Conservation (phyloP, 768 basidiomycete species). For the Lactarius sanguifluus region DNA sequence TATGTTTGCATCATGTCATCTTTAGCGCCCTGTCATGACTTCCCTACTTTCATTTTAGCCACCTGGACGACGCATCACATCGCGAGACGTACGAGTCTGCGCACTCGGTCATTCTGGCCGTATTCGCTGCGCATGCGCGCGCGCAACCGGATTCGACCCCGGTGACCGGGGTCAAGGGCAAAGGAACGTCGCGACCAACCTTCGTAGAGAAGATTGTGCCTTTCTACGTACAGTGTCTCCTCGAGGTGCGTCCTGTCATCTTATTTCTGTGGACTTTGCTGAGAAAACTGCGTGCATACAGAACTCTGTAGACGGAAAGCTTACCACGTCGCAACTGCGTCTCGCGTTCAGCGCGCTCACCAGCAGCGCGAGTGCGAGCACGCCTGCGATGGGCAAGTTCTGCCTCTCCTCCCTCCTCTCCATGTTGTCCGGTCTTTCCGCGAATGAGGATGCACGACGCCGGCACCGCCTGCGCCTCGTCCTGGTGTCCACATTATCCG, state of each 20-base stretch:
- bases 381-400: constrained; percentile 61
- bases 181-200: constrained; percentile 17
- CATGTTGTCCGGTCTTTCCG: constrained; percentile 29
- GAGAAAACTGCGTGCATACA: constrained; percentile 32
- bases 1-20: constrained; percentile 39
- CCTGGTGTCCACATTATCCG: constrained; percentile 63
- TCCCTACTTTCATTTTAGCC: constrained; percentile 40
- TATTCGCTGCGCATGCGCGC: constrained; percentile 63
- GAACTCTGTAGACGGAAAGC: constrained; percentile 62
- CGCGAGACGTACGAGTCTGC: constrained; percentile 85
- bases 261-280: background rate
- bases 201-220: constrained; percentile 64
- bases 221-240: constrained; percentile 68
- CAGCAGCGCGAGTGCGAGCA: constrained; percentile 47
- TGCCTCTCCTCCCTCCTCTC: constrained; percentile 43
- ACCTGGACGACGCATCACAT: constrained; percentile 55
- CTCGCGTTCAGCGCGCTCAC: constrained; percentile 76
- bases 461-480: constrained; percentile 61
- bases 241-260: constrained; percentile 51
- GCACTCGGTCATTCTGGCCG: constrained; percentile 77
- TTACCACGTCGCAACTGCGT: constrained; percentile 65
- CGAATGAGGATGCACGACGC: constrained; percentile 31
- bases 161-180: constrained; percentile 13
- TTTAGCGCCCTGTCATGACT: constrained; percentile 18
- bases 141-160: constrained; percentile 21